Base-by-base conservation (phyloP, 2,329 filamentous ascomycete species). In the Neophaeococcomyces aloes region DNA sequence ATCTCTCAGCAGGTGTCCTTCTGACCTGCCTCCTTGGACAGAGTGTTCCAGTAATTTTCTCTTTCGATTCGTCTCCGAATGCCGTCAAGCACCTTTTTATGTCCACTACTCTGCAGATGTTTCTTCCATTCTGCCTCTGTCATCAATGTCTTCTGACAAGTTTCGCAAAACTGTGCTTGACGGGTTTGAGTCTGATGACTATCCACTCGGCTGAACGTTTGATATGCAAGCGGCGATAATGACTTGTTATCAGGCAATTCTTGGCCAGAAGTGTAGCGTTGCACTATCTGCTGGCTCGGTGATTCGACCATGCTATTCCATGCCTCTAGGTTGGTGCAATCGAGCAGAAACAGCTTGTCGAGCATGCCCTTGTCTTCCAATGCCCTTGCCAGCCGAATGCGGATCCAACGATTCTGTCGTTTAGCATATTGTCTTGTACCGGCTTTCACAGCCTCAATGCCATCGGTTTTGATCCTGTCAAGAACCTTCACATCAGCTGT, bases 341-440 rank as follows among this genome's bases (percentile, higher is more conserved):
- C 86, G 1, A 96, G 65, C 2, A 96, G 64, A 59, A 84, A 96
- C 1, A 95, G 67, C 29, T 68, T 75, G 17, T 74, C 61, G 39
- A 68, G 63, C 13, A 70, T 63, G 2, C 65, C 69, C 29, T 75
- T 69, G 14, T 76, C 72, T 29, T 66, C 69, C 21, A 91, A 66
- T 1, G 79, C 76, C 7, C 81, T 78, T 32, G 91, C 72, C 19
- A 94, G 73, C 58, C 94, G 94, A 53, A 81, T 76, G 13, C 81
- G 76, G 44, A 96, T 93, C 86, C 88, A 98, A 46, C 81, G 77
- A 14, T 85, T 68, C 61, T 98, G 91, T 6, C 82, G 78, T 48
- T 79, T 83, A 2, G 89, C 85, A 58, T 98, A 98, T 53, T 88
- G 86, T 7, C 86, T 75, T 0, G 88, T 98, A 2, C 84, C 84